Conservation (phyloP, 169 alveolate species). For the Eimeria praecox region DNA sequence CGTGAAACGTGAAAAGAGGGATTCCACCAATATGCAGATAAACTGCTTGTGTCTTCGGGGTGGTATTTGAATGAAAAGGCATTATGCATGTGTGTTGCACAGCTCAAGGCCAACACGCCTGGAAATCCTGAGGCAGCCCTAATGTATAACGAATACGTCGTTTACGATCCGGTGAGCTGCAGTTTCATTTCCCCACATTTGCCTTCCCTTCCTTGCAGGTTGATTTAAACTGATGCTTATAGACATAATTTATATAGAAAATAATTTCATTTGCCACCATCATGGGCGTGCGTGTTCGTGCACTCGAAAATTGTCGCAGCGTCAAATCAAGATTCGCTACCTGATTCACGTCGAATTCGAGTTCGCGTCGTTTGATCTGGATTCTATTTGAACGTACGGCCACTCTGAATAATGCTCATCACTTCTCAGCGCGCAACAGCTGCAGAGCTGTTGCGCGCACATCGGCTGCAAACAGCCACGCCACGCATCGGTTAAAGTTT, state of each 20-base stretch:
- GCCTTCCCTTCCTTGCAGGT: background rate
- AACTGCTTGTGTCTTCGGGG: background rate
- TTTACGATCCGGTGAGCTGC: conserved; percentile 85
- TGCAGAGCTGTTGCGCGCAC: background rate
- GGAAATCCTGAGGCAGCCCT: conserved; percentile 84
- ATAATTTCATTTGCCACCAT: background rate
- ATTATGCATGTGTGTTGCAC: conserved; percentile 8
- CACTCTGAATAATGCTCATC: background rate
- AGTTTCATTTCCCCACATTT: background rate
- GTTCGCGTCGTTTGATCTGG: conserved; percentile 77
- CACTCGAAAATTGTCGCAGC: conserved; percentile 34
- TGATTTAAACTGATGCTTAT: background rate
- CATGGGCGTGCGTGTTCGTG: background rate
- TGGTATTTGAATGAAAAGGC: background rate
- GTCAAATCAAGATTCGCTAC: conserved; percentile 75
- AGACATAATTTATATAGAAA: background rate
- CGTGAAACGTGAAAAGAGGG: background rate
- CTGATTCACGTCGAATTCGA: conserved; percentile 77
- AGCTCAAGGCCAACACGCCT: conserved; percentile 59
- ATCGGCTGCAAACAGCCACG: background rate
- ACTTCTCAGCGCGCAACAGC: too few species aligned
- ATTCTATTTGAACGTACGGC: background rate
- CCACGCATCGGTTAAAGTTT: too few species aligned
- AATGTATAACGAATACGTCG: conserved; percentile 90
- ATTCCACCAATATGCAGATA: background rate